These are phyloP conservation scores for Bacidia gigantensis DNA, from an alignment of 495 filamentous ascomycete genomes.

Conservation along the genomic window DNA sequence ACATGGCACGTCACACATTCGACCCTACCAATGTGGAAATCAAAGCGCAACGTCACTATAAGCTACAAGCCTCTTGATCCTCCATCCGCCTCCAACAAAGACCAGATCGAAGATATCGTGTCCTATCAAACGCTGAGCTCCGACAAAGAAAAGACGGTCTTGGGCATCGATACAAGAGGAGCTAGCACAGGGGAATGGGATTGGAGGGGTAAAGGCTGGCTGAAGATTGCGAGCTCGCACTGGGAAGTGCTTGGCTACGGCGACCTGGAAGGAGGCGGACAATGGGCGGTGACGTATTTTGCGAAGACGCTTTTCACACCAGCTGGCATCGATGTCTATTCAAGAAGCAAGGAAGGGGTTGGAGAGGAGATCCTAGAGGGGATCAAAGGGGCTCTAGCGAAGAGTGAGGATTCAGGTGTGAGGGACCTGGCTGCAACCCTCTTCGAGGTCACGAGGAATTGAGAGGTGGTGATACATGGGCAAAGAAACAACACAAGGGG, in stretches of 20 bases:
- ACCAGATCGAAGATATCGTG: conserved; percentile 52
- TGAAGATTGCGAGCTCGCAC: conserved; percentile 48
- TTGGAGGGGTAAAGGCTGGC: conserved; percentile 58
- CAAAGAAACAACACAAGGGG: too few species aligned
- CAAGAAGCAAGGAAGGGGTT: conserved; percentile 38
- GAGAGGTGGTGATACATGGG: too few species aligned
- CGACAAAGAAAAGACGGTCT: conserved; percentile 42
- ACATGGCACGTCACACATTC: conserved; percentile 68
- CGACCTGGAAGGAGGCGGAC: conserved; percentile 27
- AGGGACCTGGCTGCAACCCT: conserved; percentile 24
- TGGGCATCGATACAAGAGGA: conserved; percentile 46
- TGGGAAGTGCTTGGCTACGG: conserved; percentile 70
- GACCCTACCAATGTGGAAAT: conserved; percentile 60
- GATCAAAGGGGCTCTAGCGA: conserved; percentile 25
- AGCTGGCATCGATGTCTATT: conserved; percentile 62
- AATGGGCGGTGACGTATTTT: conserved; percentile 65
- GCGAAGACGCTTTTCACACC: conserved; percentile 60
- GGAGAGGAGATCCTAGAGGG: conserved; percentile 30
- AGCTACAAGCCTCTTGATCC: conserved; percentile 41
- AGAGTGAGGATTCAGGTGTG: conserved; percentile 22
- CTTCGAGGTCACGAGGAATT: conserved; percentile 27
- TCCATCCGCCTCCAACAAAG: conserved; percentile 15
- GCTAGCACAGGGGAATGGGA: conserved; percentile 38
- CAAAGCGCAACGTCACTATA: conserved; percentile 56
- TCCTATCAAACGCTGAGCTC: conserved; percentile 39